These are phyloP conservation scores for Populus pruinosa DNA, from an alignment of 345 rosid genomes.

Conservation along the genomic window DNA sequence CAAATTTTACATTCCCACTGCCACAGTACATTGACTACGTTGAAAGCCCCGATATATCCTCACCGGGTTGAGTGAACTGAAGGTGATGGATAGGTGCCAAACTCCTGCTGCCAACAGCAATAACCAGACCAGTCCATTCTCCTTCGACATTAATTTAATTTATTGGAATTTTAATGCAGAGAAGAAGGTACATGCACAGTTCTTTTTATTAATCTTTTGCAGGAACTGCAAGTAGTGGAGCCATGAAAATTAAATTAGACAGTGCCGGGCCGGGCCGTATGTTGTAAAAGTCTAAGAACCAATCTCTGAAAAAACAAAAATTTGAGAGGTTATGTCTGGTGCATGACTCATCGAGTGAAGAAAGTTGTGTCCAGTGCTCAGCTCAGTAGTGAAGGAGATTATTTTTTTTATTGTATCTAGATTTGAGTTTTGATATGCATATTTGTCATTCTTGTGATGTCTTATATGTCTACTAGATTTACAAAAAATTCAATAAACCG, in stretches of 20 bases:
- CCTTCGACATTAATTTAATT: background rate
- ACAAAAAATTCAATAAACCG: no score
- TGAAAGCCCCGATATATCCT: conserved; percentile 11
- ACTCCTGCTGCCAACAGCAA: background rate
- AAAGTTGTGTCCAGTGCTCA: no score
- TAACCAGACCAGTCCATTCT: conserved; percentile 1
- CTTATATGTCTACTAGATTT: no score
- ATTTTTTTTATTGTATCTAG: no score
- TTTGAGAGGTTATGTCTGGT: background rate
- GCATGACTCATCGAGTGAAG: background rate
- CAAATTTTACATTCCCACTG: conserved; percentile 11
- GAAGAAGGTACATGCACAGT: background rate
- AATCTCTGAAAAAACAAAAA: conserved; percentile 8
- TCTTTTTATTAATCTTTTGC: background rate
- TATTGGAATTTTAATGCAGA: background rate
- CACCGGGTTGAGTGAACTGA: conserved; percentile 26
- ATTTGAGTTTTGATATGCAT: no score
- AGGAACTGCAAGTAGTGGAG: conserved; percentile 12
- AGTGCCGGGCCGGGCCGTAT: background rate
- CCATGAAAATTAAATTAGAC: conserved; percentile 7
- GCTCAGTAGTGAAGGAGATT: no score
- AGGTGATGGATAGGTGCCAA: conserved; percentile 16
- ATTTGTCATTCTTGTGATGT: no score
- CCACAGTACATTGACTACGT: background rate
- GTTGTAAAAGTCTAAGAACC: conserved; percentile 13